Evolutionary conservation across 768 basidiomycete genomes (phyloP).

Genomic region (Psilocybe cyanescens): DNA sequence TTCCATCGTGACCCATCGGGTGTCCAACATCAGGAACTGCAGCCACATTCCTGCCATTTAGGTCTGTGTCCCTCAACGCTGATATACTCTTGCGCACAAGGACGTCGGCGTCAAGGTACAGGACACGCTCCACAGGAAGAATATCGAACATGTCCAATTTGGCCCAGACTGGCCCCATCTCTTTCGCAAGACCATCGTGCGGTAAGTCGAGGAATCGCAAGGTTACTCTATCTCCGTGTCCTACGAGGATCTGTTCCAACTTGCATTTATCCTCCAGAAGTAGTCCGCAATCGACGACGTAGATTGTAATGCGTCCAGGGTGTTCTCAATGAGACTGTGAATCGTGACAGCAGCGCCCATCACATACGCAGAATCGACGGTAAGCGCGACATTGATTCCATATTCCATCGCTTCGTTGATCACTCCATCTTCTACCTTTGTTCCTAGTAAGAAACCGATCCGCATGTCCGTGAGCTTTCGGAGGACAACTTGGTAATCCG

Average conservation of each 20-base stretch:
- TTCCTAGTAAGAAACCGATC: slow-evolving; percentile 46
- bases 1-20: slow-evolving; percentile 47
- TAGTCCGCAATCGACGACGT: slow-evolving; percentile 53
- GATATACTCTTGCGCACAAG: slow-evolving; percentile 44
- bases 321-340: slow-evolving; percentile 39
- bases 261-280: slow-evolving; percentile 33
- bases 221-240: slow-evolving; percentile 31
- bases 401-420: slow-evolving; percentile 38
- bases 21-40: slow-evolving; percentile 52
- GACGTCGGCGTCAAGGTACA: slow-evolving; percentile 59
- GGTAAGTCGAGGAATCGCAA: slow-evolving; percentile 47
- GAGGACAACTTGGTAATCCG: slow-evolving; percentile 55
- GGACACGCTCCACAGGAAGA: slow-evolving; percentile 52
- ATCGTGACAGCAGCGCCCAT: slow-evolving; percentile 54
- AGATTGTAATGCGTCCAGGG: slow-evolving; percentile 47
- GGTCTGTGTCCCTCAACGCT: slow-evolving; percentile 48
- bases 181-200: slow-evolving; percentile 26
- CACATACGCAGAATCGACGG: slow-evolving; percentile 46
- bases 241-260: slow-evolving; percentile 33
- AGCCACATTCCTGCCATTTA: slow-evolving; percentile 43
- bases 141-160: slow-evolving; percentile 50
- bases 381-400: slow-evolving; percentile 50
- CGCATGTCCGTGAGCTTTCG: slow-evolving; percentile 54
- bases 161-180: slow-evolving; percentile 44
- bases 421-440: background rate